These are phyloP conservation scores for Tinospora cordifolia DNA, from an alignment of 164 flowering plant genomes.

Conservation along the genomic window DNA sequence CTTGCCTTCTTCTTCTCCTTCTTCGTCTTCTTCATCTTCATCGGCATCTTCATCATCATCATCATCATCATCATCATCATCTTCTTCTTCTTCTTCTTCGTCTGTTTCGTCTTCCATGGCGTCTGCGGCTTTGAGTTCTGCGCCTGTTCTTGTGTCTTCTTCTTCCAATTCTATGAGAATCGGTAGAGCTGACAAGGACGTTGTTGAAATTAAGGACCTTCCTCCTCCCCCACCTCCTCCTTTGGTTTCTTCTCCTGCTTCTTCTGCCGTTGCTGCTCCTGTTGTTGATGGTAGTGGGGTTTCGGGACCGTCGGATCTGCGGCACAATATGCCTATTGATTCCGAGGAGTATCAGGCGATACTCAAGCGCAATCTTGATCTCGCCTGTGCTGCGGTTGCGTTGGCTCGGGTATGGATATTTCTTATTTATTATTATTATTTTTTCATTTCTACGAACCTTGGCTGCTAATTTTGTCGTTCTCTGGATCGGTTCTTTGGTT, in stretches of 20 bases:
- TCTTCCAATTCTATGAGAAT: background rate
- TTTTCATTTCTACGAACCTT: background rate
- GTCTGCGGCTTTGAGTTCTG: background rate
- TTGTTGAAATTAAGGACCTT: constrained; percentile 23
- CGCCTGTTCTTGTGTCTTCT: constrained; percentile 1
- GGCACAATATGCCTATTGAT: constrained; percentile 35
- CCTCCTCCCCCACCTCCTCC: background rate
- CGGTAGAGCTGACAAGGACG: constrained; percentile 9
- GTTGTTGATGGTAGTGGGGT: background rate
- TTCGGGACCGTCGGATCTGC: constrained; percentile 9
- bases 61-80: background rate
- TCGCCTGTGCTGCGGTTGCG: constrained; percentile 94
- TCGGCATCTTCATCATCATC: background rate
- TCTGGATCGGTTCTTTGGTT: background rate
- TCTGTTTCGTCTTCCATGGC: background rate
- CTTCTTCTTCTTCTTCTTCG: background rate
- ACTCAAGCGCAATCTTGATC: constrained; percentile 64
- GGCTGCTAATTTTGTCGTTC: background rate
- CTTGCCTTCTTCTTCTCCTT: background rate
- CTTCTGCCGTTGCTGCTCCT: background rate
- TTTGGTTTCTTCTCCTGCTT: background rate
- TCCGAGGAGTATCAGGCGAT: constrained; percentile 68
- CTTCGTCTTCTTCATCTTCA: background rate
- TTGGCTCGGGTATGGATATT: constrained; percentile 44
- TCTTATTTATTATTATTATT: constrained; percentile 10